These are phyloP conservation scores for Talaromyces sp. DNA, from an alignment of 2,329 filamentous ascomycete genomes.

Conservation along the genomic window DNA sequence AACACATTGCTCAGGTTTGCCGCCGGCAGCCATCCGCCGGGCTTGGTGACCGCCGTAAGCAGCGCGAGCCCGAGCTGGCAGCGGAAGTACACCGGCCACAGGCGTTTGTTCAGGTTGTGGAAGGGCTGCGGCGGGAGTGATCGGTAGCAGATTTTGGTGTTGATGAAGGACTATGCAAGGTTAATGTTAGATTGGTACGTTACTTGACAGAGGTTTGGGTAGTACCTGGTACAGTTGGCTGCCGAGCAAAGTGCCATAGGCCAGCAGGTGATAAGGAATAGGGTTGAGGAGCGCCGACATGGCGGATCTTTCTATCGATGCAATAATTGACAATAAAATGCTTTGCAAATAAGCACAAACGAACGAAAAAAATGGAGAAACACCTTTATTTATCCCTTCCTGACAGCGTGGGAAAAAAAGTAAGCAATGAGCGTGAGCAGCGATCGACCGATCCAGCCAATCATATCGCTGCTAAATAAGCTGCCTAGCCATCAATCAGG, in stretches of 20 bases:
- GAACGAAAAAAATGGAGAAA: not conserved
- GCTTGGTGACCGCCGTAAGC: conserved; percentile 26
- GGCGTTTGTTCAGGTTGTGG: conserved; percentile 32
- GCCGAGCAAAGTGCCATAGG: conserved; percentile 36
- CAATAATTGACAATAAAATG: not conserved
- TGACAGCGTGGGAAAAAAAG: not conserved
- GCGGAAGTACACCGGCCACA: conserved; percentile 38
- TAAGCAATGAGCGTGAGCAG: not conserved
- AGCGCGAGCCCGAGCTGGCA: conserved; percentile 31
- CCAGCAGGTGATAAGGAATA: conserved; percentile 32
- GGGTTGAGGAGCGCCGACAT: conserved; percentile 14
- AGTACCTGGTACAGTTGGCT: conserved; percentile 32
- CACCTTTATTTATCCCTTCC: not conserved
- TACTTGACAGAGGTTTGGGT: not conserved
- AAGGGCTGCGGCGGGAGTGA: conserved; percentile 33
- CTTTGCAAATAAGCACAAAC: not conserved
- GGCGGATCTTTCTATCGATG: not conserved
- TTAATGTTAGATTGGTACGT: not conserved
- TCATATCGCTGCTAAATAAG: not conserved
- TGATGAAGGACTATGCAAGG: conserved; percentile 27
- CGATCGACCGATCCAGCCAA: not conserved
- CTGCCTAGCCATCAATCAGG: not conserved
- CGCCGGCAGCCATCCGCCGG: conserved; percentile 23
- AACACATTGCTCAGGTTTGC: conserved; percentile 19
- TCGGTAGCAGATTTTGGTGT: conserved; percentile 35